phyloP scores from a whole-genome alignment of 306 rosid species.

The Delonix regia region DNA sequence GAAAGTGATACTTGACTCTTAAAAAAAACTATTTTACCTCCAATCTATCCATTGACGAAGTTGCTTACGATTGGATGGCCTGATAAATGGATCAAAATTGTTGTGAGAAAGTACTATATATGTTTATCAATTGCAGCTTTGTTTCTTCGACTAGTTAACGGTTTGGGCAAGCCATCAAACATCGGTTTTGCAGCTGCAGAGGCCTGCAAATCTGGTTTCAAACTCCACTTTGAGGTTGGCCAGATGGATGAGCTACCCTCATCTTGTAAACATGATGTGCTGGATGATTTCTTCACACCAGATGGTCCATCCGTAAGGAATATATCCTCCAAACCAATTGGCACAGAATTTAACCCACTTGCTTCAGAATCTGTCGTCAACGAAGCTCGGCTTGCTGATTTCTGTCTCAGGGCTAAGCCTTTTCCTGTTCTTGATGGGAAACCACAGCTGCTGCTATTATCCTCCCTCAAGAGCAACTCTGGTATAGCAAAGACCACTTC shows the following conservation, averaged over 20 bases:
- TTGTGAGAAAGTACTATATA: neutral
- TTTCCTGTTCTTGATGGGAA: constrained; percentile 55
- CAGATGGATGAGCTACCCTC: constrained; percentile 52
- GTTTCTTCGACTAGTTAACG: constrained; percentile 52
- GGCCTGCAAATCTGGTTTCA: constrained; percentile 60
- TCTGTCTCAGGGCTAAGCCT: constrained; percentile 69
- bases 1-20: constrained; percentile 15
- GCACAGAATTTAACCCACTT: constrained; percentile 44
- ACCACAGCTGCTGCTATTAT: constrained; percentile 44
- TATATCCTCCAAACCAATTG: constrained; percentile 48
- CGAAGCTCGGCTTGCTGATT: constrained; percentile 46
- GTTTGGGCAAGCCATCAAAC: constrained; percentile 63
- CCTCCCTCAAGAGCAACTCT: constrained; percentile 56
- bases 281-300: constrained; percentile 62
- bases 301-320: constrained; percentile 35
- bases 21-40: constrained; percentile 4
- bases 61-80: constrained; percentile 30
- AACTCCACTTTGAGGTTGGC: constrained; percentile 52
- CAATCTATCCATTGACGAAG: constrained; percentile 23
- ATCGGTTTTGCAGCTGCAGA: constrained; percentile 43
- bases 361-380: constrained; percentile 43
- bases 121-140: constrained; percentile 70
- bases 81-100: constrained; percentile 39
- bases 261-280: constrained; percentile 64
- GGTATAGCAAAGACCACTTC: constrained; percentile 53